Evolutionary conservation across 2,329 filamentous ascomycete genomes (phyloP).

Genomic region (Aspergillus floridensis): DNA sequence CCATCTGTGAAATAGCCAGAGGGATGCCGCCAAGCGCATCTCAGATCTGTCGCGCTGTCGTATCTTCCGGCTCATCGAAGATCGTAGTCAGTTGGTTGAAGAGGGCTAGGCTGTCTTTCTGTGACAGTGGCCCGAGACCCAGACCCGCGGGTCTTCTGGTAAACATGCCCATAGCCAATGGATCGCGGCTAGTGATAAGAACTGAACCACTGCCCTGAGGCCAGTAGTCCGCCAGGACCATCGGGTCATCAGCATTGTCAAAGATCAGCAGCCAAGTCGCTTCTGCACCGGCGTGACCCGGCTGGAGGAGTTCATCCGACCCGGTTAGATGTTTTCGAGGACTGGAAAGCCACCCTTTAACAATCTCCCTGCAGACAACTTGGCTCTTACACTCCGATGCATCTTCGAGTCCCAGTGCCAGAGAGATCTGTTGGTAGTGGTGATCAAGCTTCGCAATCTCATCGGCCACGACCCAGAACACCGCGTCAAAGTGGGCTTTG

Average conservation of each 20-base stretch:
- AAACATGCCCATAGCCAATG: slow-evolving; percentile 5
- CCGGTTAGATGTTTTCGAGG: neutral
- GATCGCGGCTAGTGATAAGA: slow-evolving; percentile 8
- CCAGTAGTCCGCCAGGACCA: slow-evolving; percentile 5
- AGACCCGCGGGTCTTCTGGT: neutral
- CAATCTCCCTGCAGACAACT: slow-evolving; percentile 22
- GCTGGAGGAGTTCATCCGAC: neutral
- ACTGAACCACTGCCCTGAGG: slow-evolving; percentile 4
- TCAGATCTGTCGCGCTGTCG: neutral
- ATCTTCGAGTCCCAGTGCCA: slow-evolving; percentile 26
- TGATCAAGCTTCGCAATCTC: slow-evolving; percentile 24
- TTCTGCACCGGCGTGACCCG: no score
- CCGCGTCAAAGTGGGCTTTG: slow-evolving; percentile 26
- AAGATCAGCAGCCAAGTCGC: slow-evolving; percentile 7
- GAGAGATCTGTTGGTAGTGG: slow-evolving; percentile 23
- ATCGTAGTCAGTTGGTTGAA: neutral
- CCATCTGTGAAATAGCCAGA: slow-evolving; percentile 7
- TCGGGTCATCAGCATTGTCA: slow-evolving; percentile 7
- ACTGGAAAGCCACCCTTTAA: slow-evolving; percentile 26
- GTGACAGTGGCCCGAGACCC: slow-evolving; percentile 1
- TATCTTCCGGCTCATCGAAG: neutral
- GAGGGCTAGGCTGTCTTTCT: neutral
- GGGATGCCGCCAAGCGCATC: neutral
- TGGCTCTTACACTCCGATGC: slow-evolving; percentile 19
- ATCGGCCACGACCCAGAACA: slow-evolving; percentile 34